phyloP scores from a whole-genome alignment of 2,329 filamentous ascomycete species.

The Fusarium buxicola region DNA sequence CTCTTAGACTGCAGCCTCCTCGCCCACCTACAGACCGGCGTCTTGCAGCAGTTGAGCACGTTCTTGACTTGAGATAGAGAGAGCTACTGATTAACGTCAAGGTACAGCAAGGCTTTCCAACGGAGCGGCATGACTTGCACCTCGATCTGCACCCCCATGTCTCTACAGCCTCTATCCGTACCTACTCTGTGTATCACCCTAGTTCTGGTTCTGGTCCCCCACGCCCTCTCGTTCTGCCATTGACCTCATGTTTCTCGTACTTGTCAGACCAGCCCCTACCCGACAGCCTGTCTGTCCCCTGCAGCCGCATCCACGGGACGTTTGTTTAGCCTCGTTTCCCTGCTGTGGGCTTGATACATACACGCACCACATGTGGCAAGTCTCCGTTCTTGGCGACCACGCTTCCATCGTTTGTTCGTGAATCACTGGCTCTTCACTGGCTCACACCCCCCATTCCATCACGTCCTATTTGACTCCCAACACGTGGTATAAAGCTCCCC shows the following conservation, averaged over 20 bases:
- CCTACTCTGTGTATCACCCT: neutral
- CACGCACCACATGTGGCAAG: slow-evolving; percentile 14
- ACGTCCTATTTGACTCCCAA: too few relatives aligned
- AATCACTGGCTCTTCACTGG: slow-evolving; percentile 9
- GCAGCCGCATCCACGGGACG: neutral
- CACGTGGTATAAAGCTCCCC: slow-evolving; percentile 30
- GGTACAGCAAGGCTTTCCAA: neutral
- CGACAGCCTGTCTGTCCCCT: slow-evolving; percentile 14
- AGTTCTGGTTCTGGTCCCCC: slow-evolving; percentile 11
- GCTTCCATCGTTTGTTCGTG: neutral
- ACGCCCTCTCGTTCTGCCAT: slow-evolving; percentile 8
- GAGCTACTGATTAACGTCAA: neutral
- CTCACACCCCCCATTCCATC: neutral
- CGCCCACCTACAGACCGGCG: neutral
- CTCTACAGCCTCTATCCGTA: neutral
- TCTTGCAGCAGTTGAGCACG: neutral
- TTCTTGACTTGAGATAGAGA: neutral
- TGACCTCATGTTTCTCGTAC: neutral
- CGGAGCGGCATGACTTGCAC: neutral
- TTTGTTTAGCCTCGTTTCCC: neutral
- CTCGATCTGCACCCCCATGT: neutral
- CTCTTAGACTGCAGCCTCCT: neutral
- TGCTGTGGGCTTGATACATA: slow-evolving; percentile 5
- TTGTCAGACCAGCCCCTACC: neutral
- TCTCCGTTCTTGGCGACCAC: slow-evolving; percentile 10